Evolutionary conservation across 2,329 filamentous ascomycete species (phyloP).

Genomic region (Exophiala oligosperma): DNA sequence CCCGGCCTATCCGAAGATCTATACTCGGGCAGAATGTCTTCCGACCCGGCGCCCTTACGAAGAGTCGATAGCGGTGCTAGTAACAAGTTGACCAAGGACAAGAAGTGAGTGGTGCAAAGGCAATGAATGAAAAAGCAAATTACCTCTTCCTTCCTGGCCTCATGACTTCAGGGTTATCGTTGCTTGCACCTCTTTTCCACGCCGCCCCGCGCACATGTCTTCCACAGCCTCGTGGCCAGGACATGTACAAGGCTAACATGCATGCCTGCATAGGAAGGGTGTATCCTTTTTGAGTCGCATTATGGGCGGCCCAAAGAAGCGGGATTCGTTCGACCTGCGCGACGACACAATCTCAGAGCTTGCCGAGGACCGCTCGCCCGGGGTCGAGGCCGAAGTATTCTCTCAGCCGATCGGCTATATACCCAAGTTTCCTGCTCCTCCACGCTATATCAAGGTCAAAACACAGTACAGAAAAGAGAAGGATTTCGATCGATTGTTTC

Average conservation of each 20-base stretch:
- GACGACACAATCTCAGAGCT: conserved; percentile 67
- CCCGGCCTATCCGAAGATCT: conserved; percentile 38
- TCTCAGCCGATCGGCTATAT: conserved; percentile 79
- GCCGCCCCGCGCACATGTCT: neutral
- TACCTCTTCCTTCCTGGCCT: neutral
- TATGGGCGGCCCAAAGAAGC: conserved; percentile 72
- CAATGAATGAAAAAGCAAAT: conserved; percentile 1
- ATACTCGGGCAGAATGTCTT: conserved; percentile 33
- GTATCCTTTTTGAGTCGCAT: conserved; percentile 88
- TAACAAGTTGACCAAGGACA: conserved; percentile 54
- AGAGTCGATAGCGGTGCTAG: conserved; percentile 33
- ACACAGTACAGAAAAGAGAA: conserved; percentile 76
- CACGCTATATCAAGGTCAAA: conserved; percentile 85
- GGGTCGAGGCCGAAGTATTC: conserved; percentile 80
- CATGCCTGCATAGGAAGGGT: conserved; percentile 64
- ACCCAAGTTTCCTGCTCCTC: conserved; percentile 83
- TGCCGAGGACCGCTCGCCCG: conserved; percentile 70
- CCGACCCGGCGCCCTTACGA: conserved; percentile 29
- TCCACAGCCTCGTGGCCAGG: neutral
- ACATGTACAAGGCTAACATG: conserved; percentile 5
- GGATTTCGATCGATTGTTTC: conserved; percentile 83
- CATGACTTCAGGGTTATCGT: conserved; percentile 1
- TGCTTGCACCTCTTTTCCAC: neutral
- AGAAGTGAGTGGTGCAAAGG: conserved; percentile 57
- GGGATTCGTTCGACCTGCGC: conserved; percentile 51